Base-by-base conservation (phyloP, 2,329 filamentous ascomycete species). In the Colletotrichum sp. region DNA sequence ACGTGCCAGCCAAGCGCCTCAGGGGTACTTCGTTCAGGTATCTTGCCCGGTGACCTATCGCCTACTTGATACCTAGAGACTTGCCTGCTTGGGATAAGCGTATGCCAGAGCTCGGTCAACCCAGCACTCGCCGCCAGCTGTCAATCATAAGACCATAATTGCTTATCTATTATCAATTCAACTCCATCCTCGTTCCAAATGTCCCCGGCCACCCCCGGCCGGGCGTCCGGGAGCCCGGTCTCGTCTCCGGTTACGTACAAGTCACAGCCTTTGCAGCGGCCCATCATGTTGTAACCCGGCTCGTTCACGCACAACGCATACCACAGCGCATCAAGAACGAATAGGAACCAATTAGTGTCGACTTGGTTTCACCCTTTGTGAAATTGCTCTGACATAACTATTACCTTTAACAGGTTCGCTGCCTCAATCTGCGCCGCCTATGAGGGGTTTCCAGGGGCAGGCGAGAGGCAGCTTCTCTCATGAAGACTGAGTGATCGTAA, bases 321-420 rank as follows among this genome's bases (percentile, higher is more conserved):
- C n/a, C 8, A 60, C 57, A 28, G 28, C 5, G 57, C 57, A 28
- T 28, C 24, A 44, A 7, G 26, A 60, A 32, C 15, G 3, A n/a
- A 21, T 26, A 26, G 55, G 15, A 30, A 32, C 9, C 6, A 60
- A 18, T 18, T 8, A 12, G 26, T 26, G 28, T 30, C 10, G 12
- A 21, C 30, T 59, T 63, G 18, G 39, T 44, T 44, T 44, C 39
- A 44, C 39, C 16, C 18, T 26, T 67, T 28, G 62, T 67, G 24
- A 39, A 30, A 62, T 72, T 67, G 49, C 64, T 67, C 55, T 75
- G 72, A 60, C 62, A 72, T 72, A 75, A 75, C 21, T 49, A 75
- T 75, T 72, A 75, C 72, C 62, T 66, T 39, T 44, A 62, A 63
- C 72, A 75, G 52, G 62, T 44, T 66, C 62, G 39, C 69, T 67